These are phyloP conservation scores for Eutypella sp. DNA, from an alignment of 2,329 filamentous ascomycete species.

Conservation along the genomic window DNA sequence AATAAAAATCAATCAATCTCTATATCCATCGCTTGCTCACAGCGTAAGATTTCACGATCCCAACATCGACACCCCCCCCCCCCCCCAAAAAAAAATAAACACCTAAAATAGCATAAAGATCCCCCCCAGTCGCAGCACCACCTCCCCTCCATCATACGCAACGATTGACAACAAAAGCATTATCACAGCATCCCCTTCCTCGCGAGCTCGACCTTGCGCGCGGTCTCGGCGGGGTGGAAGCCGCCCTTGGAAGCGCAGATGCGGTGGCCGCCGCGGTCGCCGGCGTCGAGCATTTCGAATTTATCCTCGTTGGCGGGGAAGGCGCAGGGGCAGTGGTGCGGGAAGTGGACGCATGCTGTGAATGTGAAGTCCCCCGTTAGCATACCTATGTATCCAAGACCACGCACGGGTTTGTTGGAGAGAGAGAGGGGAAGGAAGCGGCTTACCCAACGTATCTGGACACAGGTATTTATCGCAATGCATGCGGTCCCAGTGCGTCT, in stretches of 20 bases:
- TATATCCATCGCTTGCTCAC: no score
- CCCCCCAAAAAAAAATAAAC: no score
- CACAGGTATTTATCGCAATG: slow-evolving; percentile 91
- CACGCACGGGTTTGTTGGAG: no score
- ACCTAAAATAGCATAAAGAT: no score
- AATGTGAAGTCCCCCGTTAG: no score
- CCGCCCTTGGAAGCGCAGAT: slow-evolving; percentile 73
- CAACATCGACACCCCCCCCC: no score
- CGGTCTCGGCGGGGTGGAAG: slow-evolving; percentile 65
- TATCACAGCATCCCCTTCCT: slow-evolving; percentile 67
- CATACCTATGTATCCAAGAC: no score
- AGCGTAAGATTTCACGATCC: no score
- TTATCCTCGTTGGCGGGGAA: slow-evolving; percentile 75
- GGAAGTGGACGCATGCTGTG: slow-evolving; percentile 86
- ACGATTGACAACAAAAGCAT: not conserved
- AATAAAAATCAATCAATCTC: no score
- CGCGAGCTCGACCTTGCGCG: slow-evolving; percentile 72
- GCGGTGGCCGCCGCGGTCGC: no score
- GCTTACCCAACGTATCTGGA: slow-evolving; percentile 69
- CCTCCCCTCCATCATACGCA: not conserved
- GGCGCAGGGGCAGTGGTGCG: slow-evolving; percentile 93
- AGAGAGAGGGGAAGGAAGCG: not conserved
- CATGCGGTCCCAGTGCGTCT: slow-evolving; percentile 47
- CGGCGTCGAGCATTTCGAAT: slow-evolving; percentile 65
- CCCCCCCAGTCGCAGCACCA: not conserved